Base-by-base conservation (phyloP, 768 basidiomycete genomes). In the Tulasnella sp. region DNA sequence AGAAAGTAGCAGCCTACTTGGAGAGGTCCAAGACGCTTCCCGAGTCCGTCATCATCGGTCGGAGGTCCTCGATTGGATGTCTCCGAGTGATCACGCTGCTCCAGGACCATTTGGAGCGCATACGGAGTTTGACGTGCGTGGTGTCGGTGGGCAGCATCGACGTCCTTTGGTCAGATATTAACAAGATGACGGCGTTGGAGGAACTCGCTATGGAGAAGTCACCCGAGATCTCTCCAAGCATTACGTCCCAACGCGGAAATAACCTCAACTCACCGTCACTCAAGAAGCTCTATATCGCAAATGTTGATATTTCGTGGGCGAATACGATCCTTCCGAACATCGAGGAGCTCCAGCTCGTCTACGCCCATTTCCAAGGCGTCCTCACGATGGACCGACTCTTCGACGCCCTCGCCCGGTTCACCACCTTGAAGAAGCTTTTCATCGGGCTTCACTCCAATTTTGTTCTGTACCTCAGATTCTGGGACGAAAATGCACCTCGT, bases 261-360 rank as follows among this genome's bases (percentile, higher is more conserved):
- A 37, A 28, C 64, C 64, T 69, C 64, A 37, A 69, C 14, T 1
- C 34, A 31, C 64, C 64, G 28, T 69, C 64, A 12, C 64, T 69
- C 64, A 28, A 37, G 34, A 69, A 37, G 16, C n/a, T 69, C 14
- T 5, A 34, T n/a, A 31, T 69, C 64, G 28, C 14, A n/a, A 69
- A 69, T 18, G 64, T 69, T 12, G 64, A 69, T 69, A 69, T 69
- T n/a, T 34, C 64, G n/a, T 69, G 28, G 64, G 16, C n/a, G 14
- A 18, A 69, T 31, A 69, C 64, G n/a, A 8, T 28, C 64, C 64
- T 69, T 31, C 28, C 28, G 24, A 28, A 69, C n/a, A 37, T 69
- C 64, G 64, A 69, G 64, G 64, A 69, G 31, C 64, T 69, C 64
- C 64, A 69, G n/a, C 64, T 69, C 28, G 28, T 69, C 64, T 69